Evolutionary conservation across 495 filamentous ascomycete species (phyloP).

Genomic region (Niebla homalea): DNA sequence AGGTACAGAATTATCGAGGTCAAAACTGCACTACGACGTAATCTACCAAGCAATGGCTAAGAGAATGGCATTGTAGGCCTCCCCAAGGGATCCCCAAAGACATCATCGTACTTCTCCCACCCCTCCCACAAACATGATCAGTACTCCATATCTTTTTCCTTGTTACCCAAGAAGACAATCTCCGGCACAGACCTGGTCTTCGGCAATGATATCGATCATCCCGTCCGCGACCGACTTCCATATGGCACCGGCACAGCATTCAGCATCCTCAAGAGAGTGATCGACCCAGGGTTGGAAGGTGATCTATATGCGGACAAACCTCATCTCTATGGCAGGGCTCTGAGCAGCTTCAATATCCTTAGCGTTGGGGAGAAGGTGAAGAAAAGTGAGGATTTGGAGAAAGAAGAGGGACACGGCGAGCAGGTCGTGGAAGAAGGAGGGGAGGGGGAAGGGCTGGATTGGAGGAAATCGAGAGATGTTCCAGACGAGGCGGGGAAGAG

Average conservation of each 20-base stretch:
- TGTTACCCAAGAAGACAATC: constrained; percentile 54
- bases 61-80: constrained; percentile 27
- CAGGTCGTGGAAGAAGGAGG: constrained; percentile 56
- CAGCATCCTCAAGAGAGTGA: constrained; percentile 66
- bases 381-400: constrained; percentile 10
- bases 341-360: constrained; percentile 62
- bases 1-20: constrained; percentile 51
- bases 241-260: constrained; percentile 72
- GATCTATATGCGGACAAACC: constrained; percentile 79
- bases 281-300: constrained; percentile 79
- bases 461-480: constrained; percentile 32
- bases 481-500: constrained; percentile 42
- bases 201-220: constrained; percentile 84
- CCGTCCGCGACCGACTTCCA: constrained; percentile 74
- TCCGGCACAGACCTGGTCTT: constrained; percentile 65
- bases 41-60: not conserved
- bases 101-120: constrained; percentile 60
- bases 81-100: constrained; percentile 41
- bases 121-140: constrained; percentile 57
- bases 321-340: constrained; percentile 64
- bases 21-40: constrained; percentile 4
- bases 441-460: constrained; percentile 41
- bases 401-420: constrained; percentile 18
- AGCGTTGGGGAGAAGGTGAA: constrained; percentile 45
- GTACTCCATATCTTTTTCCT: constrained; percentile 67